Evolutionary conservation across 352 stramenopile genomes (phyloP).

Genomic region (Phytophthora uliginosa): DNA sequence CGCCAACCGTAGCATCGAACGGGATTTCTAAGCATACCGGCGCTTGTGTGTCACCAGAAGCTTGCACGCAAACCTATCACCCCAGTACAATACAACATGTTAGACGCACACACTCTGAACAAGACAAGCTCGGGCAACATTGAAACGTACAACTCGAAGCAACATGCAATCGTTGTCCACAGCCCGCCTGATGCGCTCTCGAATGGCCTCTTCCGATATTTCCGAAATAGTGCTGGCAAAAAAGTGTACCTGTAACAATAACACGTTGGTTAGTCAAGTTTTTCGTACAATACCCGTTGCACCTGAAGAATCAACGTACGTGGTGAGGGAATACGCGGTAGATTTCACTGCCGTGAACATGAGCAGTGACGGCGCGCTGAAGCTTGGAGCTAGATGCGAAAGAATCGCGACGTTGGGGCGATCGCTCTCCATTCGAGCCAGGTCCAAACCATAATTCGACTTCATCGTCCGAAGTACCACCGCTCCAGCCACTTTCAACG

Average conservation of each 20-base stretch:
- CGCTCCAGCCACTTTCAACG: slow-evolving; percentile 52
- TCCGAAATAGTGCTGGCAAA: slow-evolving; percentile 81
- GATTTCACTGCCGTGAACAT: slow-evolving; percentile 87
- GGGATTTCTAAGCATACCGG: slow-evolving; percentile 86
- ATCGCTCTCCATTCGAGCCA: slow-evolving; percentile 53
- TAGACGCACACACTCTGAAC: slow-evolving; percentile 6
- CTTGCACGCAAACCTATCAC: slow-evolving; percentile 83
- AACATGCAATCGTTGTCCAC: slow-evolving; percentile 92
- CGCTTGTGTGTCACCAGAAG: slow-evolving; percentile 80
- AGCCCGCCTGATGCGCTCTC: slow-evolving; percentile 82
- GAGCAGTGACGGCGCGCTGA: slow-evolving; percentile 80
- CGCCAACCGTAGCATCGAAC: slow-evolving; percentile 79
- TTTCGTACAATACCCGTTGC: not conserved
- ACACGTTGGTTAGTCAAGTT: not conserved
- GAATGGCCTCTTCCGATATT: slow-evolving; percentile 88
- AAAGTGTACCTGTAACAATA: slow-evolving; percentile 77
- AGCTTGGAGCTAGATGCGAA: slow-evolving; percentile 81
- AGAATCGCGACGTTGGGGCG: slow-evolving; percentile 45
- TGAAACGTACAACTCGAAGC: slow-evolving; percentile 74
- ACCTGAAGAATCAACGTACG: slow-evolving; percentile 43
- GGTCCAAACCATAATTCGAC: slow-evolving; percentile 64
- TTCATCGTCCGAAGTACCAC: slow-evolving; percentile 84
- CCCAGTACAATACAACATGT: slow-evolving; percentile 1
- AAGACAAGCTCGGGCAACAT: not conserved
- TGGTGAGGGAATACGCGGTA: slow-evolving; percentile 91